phyloP scores from a whole-genome alignment of 371 early-diverging fungal genomes.

The Mortierella sp. region DNA sequence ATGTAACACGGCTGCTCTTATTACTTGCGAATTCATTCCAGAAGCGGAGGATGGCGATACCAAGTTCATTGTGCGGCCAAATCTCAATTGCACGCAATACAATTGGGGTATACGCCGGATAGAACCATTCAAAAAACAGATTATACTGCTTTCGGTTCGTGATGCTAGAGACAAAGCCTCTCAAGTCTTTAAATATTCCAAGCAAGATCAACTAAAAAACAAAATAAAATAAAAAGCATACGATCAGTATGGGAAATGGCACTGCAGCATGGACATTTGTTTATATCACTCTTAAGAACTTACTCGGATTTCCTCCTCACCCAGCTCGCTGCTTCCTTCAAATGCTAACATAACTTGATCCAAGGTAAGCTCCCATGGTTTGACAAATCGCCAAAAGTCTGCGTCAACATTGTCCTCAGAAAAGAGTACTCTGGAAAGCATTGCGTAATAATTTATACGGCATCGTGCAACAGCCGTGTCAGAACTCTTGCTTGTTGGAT shows the following conservation, averaged over 20 bases:
- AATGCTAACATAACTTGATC: slow-evolving; percentile 64
- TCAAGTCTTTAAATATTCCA: slow-evolving; percentile 85
- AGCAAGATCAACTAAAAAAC: slow-evolving; percentile 56
- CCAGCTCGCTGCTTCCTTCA: slow-evolving; percentile 60
- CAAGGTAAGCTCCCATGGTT: slow-evolving; percentile 70
- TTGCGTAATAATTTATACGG: slow-evolving; percentile 82
- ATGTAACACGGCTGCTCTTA: slow-evolving; percentile 82
- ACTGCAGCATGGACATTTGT: background rate
- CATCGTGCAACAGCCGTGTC: slow-evolving; percentile 35
- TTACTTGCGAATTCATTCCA: slow-evolving; percentile 86
- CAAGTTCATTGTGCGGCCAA: slow-evolving; percentile 75
- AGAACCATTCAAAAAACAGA: slow-evolving; percentile 92
- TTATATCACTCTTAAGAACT: background rate
- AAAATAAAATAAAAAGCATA: background rate
- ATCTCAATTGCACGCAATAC: slow-evolving; percentile 78
- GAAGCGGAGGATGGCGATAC: slow-evolving; percentile 81
- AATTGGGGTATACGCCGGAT: slow-evolving; percentile 72
- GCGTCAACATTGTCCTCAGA: slow-evolving; percentile 74
- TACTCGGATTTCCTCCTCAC: slow-evolving; percentile 62
- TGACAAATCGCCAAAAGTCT: slow-evolving; percentile 79
- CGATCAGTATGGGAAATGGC: background rate
- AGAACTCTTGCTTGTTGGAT: slow-evolving; percentile 64
- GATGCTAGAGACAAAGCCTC: slow-evolving; percentile 84
- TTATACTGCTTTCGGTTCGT: slow-evolving; percentile 71
- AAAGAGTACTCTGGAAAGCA: slow-evolving; percentile 82